Conservation (phyloP, 2,329 filamentous ascomycete genomes). For the Fusarium sp. region DNA sequence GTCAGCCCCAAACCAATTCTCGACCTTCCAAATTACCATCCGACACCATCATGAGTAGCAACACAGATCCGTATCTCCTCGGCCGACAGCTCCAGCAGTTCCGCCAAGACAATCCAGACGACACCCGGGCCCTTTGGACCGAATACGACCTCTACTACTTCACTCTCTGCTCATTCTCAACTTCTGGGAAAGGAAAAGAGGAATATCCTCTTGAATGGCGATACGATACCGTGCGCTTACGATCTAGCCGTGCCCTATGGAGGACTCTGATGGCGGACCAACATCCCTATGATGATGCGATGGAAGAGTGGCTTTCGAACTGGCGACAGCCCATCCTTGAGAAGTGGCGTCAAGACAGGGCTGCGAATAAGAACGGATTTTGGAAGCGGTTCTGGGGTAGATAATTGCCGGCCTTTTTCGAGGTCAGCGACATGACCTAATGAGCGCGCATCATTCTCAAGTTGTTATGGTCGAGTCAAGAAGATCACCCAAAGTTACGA, state of each 20-base stretch:
- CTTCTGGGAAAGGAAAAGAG: rapidly evolving
- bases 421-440: neutral
- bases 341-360: neutral
- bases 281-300: neutral
- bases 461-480: rapidly evolving
- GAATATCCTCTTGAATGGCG: neutral
- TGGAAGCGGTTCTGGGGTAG: neutral
- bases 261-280: neutral
- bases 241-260: neutral
- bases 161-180: neutral
- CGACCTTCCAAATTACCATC: neutral
- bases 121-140: neutral
- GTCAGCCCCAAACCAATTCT: neutral
- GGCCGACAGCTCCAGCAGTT: neutral
- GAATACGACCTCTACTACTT: neutral
- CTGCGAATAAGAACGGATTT: neutral
- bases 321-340: neutral
- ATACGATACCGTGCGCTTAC: neutral
- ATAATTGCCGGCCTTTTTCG: rapidly evolving
- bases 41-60: neutral
- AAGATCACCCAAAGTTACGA: too few species aligned
- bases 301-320: neutral
- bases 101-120: neutral
- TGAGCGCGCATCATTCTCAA: too few species aligned
- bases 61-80: neutral